phyloP scores from a whole-genome alignment of 2,329 filamentous ascomycete genomes.

The Exophiala bonariae region DNA sequence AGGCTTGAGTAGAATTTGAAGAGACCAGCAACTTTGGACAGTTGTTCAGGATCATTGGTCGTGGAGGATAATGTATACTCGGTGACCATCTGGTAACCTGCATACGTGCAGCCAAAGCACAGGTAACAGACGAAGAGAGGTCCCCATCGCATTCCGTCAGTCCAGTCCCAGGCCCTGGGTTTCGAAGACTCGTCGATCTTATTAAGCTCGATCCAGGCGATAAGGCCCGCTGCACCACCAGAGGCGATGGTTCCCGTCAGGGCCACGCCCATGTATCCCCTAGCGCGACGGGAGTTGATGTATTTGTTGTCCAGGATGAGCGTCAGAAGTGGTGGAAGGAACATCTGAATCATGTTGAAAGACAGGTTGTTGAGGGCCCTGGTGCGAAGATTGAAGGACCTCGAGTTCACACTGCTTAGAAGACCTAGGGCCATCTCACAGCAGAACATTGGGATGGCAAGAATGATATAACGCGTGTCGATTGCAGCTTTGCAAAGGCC shows the following conservation, averaged over 20 bases:
- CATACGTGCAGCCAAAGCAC: conserved; percentile 17
- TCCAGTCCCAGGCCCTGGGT: conserved; percentile 19
- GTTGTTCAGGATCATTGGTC: conserved; percentile 22
- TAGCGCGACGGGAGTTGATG: conserved; percentile 17
- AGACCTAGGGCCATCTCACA: conserved; percentile 22
- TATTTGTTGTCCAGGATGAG: conserved; percentile 33
- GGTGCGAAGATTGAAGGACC: conserved; percentile 25
- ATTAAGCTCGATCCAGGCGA: conserved; percentile 19
- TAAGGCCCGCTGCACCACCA: conserved; percentile 17
- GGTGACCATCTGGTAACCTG: conserved; percentile 19
- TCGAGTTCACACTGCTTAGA: background rate
- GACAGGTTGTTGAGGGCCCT: conserved; percentile 24
- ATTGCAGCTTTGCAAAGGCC: conserved; percentile 15
- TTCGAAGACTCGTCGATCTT: conserved; percentile 12
- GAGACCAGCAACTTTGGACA: conserved; percentile 19
- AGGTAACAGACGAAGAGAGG: conserved; percentile 21
- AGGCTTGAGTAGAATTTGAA: conserved; percentile 24
- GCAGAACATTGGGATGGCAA: conserved; percentile 16
- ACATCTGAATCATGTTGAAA: conserved; percentile 25
- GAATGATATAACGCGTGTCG: conserved; percentile 18
- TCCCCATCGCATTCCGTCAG: conserved; percentile 13
- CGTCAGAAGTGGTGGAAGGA: conserved; percentile 18
- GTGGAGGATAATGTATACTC: conserved; percentile 22
- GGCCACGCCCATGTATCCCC: conserved; percentile 18
- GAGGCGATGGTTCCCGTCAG: conserved; percentile 17